A percentile compares a stretch with the other conserved stretches of the same genome.
Conservation (phyloP, 1,139 yeast genomes). For the Taphrina wiesneri region DNA sequence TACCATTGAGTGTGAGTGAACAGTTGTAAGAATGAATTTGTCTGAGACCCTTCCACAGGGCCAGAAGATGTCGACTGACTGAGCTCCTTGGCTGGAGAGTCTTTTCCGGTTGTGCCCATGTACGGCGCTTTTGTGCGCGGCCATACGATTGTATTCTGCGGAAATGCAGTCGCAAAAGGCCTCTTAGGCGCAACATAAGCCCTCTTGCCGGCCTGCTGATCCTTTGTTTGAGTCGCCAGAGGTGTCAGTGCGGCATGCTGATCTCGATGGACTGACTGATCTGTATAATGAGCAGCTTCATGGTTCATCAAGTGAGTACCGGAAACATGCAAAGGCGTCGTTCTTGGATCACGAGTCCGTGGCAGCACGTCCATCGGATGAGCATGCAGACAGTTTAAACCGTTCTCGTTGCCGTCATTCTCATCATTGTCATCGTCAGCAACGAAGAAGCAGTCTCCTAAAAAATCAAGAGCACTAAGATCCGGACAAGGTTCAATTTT, state of each 20-base stretch:
- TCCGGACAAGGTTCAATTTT: too few species aligned
- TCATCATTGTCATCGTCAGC: not conserved
- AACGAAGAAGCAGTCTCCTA: not conserved
- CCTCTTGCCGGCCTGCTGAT: not conserved
- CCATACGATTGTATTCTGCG: not conserved
- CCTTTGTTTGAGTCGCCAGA: too few species aligned
- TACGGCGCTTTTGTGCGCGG: not conserved
- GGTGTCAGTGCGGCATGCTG: too few species aligned
- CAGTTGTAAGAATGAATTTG: not conserved
- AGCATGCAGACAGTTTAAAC: too few species aligned
- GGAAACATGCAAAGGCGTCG: not conserved
- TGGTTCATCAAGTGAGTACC: not conserved
- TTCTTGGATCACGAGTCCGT: not conserved
- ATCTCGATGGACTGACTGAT: not conserved
- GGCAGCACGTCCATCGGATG: too few species aligned
- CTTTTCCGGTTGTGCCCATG: not conserved
- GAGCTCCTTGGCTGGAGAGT: not conserved
- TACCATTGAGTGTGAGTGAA: not conserved
- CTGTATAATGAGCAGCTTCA: too few species aligned
- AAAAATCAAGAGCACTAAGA: not conserved
- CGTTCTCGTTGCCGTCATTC: not conserved
- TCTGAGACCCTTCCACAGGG: not conserved
- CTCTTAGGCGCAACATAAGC: too few species aligned
- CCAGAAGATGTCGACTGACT: not conserved
- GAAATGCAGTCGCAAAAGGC: not conserved